Evolutionary conservation across 345 rosid species (phyloP), one percentile per base, ranked within the genome.

Genomic region (Aurinia saxatilis): DNA sequence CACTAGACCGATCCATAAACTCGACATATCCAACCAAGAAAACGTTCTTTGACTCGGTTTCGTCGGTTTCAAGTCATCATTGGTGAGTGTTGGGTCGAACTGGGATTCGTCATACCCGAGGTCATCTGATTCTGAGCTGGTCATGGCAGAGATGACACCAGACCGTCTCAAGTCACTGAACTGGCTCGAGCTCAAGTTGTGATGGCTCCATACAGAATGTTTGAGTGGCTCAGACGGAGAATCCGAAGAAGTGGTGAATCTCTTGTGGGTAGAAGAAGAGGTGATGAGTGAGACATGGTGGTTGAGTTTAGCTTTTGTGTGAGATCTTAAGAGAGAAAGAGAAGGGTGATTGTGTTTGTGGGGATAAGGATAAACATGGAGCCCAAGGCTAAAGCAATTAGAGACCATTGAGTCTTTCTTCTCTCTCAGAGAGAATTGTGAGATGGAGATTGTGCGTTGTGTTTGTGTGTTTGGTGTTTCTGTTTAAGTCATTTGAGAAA

Each of bases 1-100:
- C 8, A 89, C 98, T 2, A 92, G 93, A 30, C 98, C 96, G n/a
- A 92, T 76, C 98, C 96, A 92, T 10, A 87, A 80, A 74, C 95
- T 82, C 11, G 98, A 87, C 93, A 92, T 83, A 68, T 89, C 98
- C 75, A 73, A 75, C 54, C 90, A 78, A 0, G 89, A 77, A 71
- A 80, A 81, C 35, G 90, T 85, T 60, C 96, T 77, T 36, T 85
- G 82, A 31, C 49, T 46, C 6, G 74, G 75, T 23, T 60, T 51
- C 2, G 96, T 83, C 3, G 96, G 98, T 47, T 80, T 86, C 72
- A 92, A 86, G 71, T 89, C 98, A 6, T 92, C 98, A 53, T 87
- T 92, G 8, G 85, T 81, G 57, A 91, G 92, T 0, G 80, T 64
- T 12, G 85, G 87, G 34, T 85, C 86, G 52, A 72, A 66, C 21